Evolutionary conservation across 345 rosid genomes (phyloP).

Genomic region (Dipteronia sinensis): DNA sequence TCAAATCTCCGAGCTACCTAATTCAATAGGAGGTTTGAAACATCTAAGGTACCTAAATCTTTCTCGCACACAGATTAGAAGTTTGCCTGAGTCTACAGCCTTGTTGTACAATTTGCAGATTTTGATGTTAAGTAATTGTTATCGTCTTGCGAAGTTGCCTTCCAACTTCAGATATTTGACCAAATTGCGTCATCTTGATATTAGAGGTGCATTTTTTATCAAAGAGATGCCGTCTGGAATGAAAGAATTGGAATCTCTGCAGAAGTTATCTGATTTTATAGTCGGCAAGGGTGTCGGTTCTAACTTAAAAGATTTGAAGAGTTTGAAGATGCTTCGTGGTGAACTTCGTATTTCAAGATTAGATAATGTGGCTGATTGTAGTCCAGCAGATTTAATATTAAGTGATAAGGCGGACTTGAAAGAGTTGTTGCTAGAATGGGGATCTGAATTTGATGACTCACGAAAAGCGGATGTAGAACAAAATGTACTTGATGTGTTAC

Average conservation of each 20-base stretch:
- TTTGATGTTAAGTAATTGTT: neutral
- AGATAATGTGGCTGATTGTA: neutral
- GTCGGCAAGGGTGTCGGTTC: neutral
- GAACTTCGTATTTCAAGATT: neutral
- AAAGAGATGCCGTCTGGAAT: slow-evolving; percentile 7
- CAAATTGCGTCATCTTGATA: slow-evolving; percentile 12
- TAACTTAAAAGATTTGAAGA: neutral
- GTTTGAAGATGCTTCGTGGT: neutral
- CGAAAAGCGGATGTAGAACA: neutral
- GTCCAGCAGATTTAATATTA: neutral
- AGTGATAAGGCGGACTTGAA: neutral
- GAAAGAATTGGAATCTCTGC: neutral
- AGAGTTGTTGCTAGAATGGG: neutral
- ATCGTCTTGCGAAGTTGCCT: neutral
- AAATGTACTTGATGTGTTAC: neutral
- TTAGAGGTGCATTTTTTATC: neutral
- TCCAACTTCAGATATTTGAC: neutral
- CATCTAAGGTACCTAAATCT: slow-evolving; percentile 14
- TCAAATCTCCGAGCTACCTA: neutral
- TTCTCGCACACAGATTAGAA: neutral
- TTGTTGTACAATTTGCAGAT: neutral
- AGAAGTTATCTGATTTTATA: neutral
- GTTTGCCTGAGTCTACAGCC: slow-evolving; percentile 4
- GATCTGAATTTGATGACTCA: neutral
- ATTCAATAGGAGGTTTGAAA: slow-evolving; percentile 2